A percentile compares a stretch with the other conserved stretches of the same genome.
Conservation (phyloP, 2,329 filamentous ascomycete species). For the Colletotrichum echinochloae region DNA sequence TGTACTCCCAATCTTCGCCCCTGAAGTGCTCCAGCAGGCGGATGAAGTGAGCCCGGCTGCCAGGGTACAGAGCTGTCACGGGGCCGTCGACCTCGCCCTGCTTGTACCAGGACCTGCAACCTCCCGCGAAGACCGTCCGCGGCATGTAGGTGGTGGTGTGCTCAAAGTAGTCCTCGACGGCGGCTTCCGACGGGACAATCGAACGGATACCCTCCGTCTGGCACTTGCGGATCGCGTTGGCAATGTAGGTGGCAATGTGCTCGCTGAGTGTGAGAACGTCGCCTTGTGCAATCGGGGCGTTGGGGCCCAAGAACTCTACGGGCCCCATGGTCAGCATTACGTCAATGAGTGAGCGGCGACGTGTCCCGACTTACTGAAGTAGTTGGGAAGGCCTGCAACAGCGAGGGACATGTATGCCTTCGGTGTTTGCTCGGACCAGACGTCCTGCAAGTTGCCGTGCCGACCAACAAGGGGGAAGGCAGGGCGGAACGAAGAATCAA, state of each 20-base stretch:
- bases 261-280: constrained; percentile 64
- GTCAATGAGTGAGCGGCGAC: background rate
- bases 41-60: constrained; percentile 64
- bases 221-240: constrained; percentile 60
- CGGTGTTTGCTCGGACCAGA: constrained; percentile 57
- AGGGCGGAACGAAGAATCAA: constrained; percentile 65
- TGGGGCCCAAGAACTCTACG: constrained; percentile 64
- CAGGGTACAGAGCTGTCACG: constrained; percentile 63
- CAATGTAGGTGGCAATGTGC: constrained; percentile 65
- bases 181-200: constrained; percentile 58
- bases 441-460: constrained; percentile 63
- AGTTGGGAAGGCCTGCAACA: constrained; percentile 65
- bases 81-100: constrained; percentile 56
- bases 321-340: constrained; percentile 2
- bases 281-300: constrained; percentile 63
- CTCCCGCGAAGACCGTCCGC: constrained; percentile 62
- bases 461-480: constrained; percentile 63
- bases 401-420: constrained; percentile 66
- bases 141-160: constrained; percentile 65
- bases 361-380: constrained; percentile 59
- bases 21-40: constrained; percentile 64
- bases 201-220: constrained; percentile 63
- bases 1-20: constrained; percentile 66
- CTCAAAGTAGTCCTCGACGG: constrained; percentile 63
- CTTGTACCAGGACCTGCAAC: constrained; percentile 66